A percentile compares a stretch with the other conserved stretches of the same genome.
Evolutionary conservation across 1,284 basidiomycete species (phyloP).

Genomic region (Peniophora sp.): DNA sequence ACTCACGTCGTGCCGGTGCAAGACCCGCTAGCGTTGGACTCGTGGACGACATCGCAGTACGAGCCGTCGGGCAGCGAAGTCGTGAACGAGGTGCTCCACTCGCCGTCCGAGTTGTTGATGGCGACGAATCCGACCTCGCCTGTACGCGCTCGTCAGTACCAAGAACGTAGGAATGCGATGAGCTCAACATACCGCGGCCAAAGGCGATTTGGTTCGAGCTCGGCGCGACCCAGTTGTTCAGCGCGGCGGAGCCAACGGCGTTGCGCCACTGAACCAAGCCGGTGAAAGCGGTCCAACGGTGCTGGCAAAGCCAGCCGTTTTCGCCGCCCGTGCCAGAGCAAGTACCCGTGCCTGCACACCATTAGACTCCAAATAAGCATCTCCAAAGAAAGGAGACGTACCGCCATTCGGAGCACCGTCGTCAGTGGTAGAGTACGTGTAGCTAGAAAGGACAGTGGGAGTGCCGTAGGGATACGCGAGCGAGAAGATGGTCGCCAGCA

Average conservation of each 20-base stretch:
- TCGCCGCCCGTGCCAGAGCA: conserved; percentile 43
- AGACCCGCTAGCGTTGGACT: conserved; percentile 25
- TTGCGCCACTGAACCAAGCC: conserved; percentile 64
- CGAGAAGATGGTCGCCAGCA: conserved; percentile 52
- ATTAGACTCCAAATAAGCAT: too few relatives aligned
- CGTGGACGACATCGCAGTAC: conserved; percentile 59
- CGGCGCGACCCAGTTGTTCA: conserved; percentile 52
- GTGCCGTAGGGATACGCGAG: conserved; percentile 62
- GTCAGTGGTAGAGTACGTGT: conserved; percentile 39
- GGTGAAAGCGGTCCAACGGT: conserved; percentile 48
- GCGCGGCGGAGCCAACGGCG: conserved; percentile 36
- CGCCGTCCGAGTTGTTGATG: conserved; percentile 52
- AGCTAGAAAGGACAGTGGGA: conserved; percentile 57
- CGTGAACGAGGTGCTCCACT: conserved; percentile 45
- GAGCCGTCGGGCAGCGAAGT: conserved; percentile 46
- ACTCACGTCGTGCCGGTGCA: conserved; percentile 47
- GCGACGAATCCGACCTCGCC: conserved; percentile 49
- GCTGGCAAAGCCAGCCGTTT: conserved; percentile 58
- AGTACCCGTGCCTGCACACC: conserved; percentile 34
- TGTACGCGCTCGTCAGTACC: conserved; percentile 13
- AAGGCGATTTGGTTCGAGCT: conserved; percentile 54
- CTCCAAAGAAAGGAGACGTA: conserved; percentile 9
- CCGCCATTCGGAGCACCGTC: conserved; percentile 41
- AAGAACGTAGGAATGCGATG: background rate
- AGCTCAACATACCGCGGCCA: conserved; percentile 36